Evolutionary conservation across 805 yeast genomes (phyloP), one percentile per base, ranked within the genome.

Genomic region (Yarrowia hollandica): DNA sequence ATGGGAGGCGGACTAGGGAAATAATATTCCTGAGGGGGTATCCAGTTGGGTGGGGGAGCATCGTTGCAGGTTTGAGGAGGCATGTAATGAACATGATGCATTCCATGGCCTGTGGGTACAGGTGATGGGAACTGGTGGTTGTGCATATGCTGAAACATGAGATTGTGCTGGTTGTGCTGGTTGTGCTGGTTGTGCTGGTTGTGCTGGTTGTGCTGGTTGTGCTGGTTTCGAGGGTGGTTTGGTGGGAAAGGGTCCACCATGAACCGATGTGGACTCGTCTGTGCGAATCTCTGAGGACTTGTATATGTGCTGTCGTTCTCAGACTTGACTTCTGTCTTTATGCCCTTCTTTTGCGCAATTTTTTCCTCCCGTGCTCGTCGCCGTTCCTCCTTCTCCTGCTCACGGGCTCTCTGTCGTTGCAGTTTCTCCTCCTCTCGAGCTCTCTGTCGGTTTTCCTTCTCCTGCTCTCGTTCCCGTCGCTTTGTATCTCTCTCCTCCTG

Each of bases 371-470:
- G 48, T 16, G 48, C 48, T 18, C 48, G 28, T 31, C 30, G 39
- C 33, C 16, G n/a, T 31, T 48, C 39, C 39, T 48, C 39, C 39
- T 33, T 31, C 30, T 31, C 55, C 34, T 22, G 21, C 30, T 48
- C 55, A 22, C 55, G 38, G 5, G 39, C 39, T 22, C 25, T 14
- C 28, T 22, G 26, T 6, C 55, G 22, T 39, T 48, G 55, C 14
- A 26, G 14, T 12, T 48, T 48, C n/a, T 48, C 55, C 31, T 31
- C 39, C 39, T 48, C 55, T 12, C 54, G 23, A 14, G 28, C 39
- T n/a, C 55, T 21, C 34, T 33, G 33, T 23, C 38, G 61, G 41
- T 14, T 31, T 60, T 8, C 48, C 30, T 33, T 58, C 28, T 39
- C 52, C 34, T 22, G 25, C 25, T 54, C 59, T 4, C 35, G 21